Percentiles rank a stretch among this genome's conserved stretches.
These are phyloP conservation scores for Isatis tinctoria DNA, from an alignment of 345 rosid species.

Conservation along the genomic window DNA sequence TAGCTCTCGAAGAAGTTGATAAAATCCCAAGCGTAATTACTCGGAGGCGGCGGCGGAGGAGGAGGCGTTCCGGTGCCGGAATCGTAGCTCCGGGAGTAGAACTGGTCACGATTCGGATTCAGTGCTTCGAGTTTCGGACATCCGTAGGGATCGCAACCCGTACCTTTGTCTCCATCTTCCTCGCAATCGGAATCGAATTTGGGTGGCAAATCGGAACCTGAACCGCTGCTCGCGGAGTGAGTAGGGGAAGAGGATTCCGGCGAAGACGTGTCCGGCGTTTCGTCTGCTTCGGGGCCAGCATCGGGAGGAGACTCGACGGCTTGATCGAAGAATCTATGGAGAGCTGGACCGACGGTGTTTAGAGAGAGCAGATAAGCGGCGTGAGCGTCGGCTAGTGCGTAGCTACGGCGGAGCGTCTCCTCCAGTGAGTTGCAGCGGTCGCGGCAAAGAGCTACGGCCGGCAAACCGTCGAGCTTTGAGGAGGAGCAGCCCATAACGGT, in stretches of 20 bases:
- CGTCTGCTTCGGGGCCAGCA: not conserved
- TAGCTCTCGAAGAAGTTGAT: constrained; percentile 44
- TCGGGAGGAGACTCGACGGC: constrained; percentile 12
- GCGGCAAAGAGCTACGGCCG: constrained; percentile 56
- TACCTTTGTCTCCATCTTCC: constrained; percentile 33
- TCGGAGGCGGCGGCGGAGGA: constrained; percentile 54
- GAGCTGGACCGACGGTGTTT: constrained; percentile 41
- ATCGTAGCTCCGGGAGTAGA: constrained; percentile 21
- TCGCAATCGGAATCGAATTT: constrained; percentile 51
- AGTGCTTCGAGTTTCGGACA: constrained; percentile 19
- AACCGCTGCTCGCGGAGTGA: constrained; percentile 29
- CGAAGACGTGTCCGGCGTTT: constrained; percentile 18
- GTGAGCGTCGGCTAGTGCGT: constrained; percentile 54
- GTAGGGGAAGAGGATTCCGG: constrained; percentile 21
- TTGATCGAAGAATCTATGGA: constrained; percentile 37
- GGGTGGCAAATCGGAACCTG: constrained; percentile 46
- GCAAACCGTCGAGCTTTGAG: constrained; percentile 50
- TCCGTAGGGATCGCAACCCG: not conserved
- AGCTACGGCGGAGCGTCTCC: constrained; percentile 52
- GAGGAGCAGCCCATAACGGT: constrained; percentile 37
- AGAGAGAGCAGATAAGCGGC: constrained; percentile 48
- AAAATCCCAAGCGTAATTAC: constrained; percentile 56
- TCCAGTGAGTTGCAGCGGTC: constrained; percentile 55
- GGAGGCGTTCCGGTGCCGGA: constrained; percentile 14
- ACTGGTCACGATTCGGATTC: not conserved